Conservation (phyloP, 2,329 filamentous ascomycete species). For the Penicillium nordicum region DNA sequence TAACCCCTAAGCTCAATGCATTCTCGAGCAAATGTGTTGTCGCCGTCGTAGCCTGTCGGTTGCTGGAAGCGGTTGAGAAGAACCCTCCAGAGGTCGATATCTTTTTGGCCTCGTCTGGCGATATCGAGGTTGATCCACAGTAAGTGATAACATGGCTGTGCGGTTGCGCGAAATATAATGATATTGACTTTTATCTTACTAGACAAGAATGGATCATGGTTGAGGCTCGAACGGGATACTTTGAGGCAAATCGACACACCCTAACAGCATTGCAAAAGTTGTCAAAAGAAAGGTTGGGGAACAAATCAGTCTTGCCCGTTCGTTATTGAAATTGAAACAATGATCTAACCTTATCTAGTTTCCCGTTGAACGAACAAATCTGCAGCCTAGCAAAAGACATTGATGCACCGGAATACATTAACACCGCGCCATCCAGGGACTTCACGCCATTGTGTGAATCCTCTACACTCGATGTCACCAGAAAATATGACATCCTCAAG, state of each 20-base stretch:
- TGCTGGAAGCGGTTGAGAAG: constrained; percentile 59
- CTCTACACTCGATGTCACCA: constrained; percentile 42
- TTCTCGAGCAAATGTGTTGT: constrained; percentile 66
- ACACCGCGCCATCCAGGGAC: constrained; percentile 49
- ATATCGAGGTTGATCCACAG: constrained; percentile 66
- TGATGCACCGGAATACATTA: constrained; percentile 52
- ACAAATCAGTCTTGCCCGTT: neutral
- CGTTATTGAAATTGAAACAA: neutral
- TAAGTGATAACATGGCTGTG: neutral
- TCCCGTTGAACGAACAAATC: constrained; percentile 45
- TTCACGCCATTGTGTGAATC: constrained; percentile 45
- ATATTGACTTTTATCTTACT: neutral
- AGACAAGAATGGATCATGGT: constrained; percentile 70
- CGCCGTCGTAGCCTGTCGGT: constrained; percentile 69
- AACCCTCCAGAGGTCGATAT: constrained; percentile 72
- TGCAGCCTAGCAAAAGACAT: constrained; percentile 41
- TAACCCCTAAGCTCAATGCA: constrained; percentile 54
- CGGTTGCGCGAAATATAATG: neutral
- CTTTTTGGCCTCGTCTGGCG: constrained; percentile 60
- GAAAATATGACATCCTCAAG: constrained; percentile 47
- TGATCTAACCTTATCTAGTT: constrained; percentile 29
- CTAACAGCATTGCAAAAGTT: constrained; percentile 69
- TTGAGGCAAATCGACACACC: constrained; percentile 70
- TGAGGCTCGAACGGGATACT: constrained; percentile 70
- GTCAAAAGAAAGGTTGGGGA: constrained; percentile 49